Conservation (phyloP, 768 basidiomycete genomes). For the Candolleomyces efflorescens region DNA sequence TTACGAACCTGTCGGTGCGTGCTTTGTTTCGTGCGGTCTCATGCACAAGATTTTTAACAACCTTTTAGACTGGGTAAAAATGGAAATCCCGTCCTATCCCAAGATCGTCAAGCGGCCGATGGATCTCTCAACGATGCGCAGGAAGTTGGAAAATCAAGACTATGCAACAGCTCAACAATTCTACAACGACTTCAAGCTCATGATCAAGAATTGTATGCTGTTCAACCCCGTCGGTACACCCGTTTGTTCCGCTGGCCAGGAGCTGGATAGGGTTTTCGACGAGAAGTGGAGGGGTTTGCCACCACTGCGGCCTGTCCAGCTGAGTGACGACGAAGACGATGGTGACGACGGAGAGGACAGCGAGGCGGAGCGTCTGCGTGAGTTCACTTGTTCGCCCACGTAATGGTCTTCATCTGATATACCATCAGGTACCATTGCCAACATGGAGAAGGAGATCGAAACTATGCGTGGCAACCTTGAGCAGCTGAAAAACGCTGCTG, state of each 20-base stretch:
- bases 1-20: conserved; percentile 90
- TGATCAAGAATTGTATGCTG: conserved; percentile 89
- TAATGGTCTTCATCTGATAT: conserved; percentile 16
- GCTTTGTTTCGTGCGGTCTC: conserved; percentile 6
- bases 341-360: conserved; percentile 56
- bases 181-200: conserved; percentile 87
- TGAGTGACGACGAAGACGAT: conserved; percentile 61
- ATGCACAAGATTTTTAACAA: conserved; percentile 7
- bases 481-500: conserved; percentile 45
- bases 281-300: conserved; percentile 88
- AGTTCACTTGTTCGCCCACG: conserved; percentile 23
- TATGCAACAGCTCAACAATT: conserved; percentile 81
- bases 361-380: conserved; percentile 69
- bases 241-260: conserved; percentile 82
- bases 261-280: conserved; percentile 84
- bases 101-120: conserved; percentile 92
- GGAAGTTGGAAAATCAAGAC: conserved; percentile 72
- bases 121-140: conserved; percentile 88
- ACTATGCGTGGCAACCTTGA: conserved; percentile 68
- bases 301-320: conserved; percentile 39
- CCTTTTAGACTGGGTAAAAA: conserved; percentile 63
- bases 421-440: conserved; percentile 58
- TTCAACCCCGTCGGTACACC: conserved; percentile 90
- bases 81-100: conserved; percentile 81
- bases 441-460: conserved; percentile 81